These are phyloP conservation scores for Centaurea solstitialis DNA, from an alignment of 129 eudicot genomes.

Conservation along the genomic window DNA sequence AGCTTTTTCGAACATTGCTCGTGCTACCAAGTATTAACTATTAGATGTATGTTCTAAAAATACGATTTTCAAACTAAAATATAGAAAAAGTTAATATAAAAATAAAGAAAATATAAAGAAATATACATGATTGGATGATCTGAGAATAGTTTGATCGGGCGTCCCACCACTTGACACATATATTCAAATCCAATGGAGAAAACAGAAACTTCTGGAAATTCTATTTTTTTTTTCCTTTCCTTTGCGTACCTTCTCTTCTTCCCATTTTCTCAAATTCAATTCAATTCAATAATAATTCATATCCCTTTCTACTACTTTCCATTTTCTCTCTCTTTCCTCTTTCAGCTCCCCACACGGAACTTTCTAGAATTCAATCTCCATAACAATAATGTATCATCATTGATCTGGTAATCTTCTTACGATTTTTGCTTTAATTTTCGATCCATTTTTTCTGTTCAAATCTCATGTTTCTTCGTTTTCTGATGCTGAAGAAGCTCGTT, in stretches of 20 bases:
- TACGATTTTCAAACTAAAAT: too few species aligned
- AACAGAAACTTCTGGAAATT: slow-evolving; percentile 47
- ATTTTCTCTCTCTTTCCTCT: not conserved
- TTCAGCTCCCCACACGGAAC: slow-evolving; percentile 30
- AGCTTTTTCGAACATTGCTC: too few species aligned
- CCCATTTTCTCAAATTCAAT: slow-evolving; percentile 19
- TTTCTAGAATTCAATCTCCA: slow-evolving; percentile 55
- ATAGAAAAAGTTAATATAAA: not conserved
- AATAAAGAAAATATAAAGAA: not conserved
- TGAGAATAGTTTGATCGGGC: slow-evolving; percentile 22
- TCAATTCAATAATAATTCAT: slow-evolving; percentile 3
- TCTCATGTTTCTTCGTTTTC: not conserved
- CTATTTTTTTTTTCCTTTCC: not conserved
- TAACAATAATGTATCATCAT: not conserved
- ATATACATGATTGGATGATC: not conserved
- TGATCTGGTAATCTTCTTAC: not conserved
- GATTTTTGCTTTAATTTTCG: not conserved
- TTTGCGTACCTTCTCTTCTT: slow-evolving; percentile 46
- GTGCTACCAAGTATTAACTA: too few species aligned
- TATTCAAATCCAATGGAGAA: slow-evolving; percentile 28
- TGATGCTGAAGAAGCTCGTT: slow-evolving; percentile 12
- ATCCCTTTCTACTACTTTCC: not conserved
- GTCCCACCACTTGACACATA: slow-evolving; percentile 23
- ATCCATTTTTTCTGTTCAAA: not conserved
- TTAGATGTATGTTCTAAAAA: too few species aligned